A percentile compares a stretch with the other conserved stretches of the same genome.
These are phyloP conservation scores for Talaromyces sp. DNA, from an alignment of 2,329 filamentous ascomycete species.

Conservation along the genomic window DNA sequence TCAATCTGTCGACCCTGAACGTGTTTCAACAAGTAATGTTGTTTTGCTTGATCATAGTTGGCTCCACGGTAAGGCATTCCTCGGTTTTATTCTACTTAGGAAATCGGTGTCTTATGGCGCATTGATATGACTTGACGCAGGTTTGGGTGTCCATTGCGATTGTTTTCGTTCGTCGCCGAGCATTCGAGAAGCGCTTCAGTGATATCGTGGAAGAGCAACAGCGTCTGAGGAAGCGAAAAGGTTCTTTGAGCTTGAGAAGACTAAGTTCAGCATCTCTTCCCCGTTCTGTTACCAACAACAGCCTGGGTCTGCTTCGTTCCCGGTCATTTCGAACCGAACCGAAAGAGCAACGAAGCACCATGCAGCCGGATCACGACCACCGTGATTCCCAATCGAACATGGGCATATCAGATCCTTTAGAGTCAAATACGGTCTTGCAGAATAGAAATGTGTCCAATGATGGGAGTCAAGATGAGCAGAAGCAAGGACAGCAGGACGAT, in stretches of 20 bases:
- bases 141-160: slow-evolving; percentile 44
- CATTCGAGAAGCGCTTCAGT: slow-evolving; percentile 27
- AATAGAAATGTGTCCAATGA: not conserved
- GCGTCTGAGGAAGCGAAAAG: not conserved
- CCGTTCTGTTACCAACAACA: not conserved
- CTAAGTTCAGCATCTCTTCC: not conserved
- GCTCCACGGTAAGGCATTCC: not conserved
- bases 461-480: not conserved
- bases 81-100: not conserved
- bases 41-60: not conserved
- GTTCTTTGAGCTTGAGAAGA: not conserved
- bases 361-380: not conserved
- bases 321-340: not conserved
- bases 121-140: not conserved
- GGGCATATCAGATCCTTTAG: not conserved
- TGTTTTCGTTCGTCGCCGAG: slow-evolving; percentile 37
- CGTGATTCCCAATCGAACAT: not conserved
- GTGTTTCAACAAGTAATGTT: slow-evolving; percentile 38
- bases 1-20: slow-evolving; percentile 48
- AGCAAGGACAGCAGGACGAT: not conserved
- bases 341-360: not conserved
- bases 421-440: not conserved
- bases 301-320: not conserved
- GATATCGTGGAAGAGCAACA: slow-evolving; percentile 20
- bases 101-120: not conserved